phyloP scores from a whole-genome alignment of 108 stramenopile species.

The Cyclotella atomus region DNA sequence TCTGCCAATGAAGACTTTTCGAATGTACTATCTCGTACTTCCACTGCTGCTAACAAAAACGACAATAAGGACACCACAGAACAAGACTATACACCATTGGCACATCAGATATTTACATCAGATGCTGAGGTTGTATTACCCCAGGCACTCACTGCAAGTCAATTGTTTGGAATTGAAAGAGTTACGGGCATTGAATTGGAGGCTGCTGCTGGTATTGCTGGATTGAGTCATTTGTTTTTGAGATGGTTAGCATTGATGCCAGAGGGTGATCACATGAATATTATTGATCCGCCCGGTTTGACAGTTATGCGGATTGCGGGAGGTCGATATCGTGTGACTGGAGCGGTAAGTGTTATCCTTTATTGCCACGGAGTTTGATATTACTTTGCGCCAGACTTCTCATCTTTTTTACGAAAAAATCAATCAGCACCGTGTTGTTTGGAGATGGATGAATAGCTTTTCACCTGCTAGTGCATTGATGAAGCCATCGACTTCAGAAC shows the following conservation, averaged over 20 bases:
- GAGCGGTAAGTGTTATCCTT: slow-evolving; percentile 38
- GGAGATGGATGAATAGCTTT: slow-evolving; percentile 94
- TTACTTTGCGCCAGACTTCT: no score
- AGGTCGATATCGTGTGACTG: slow-evolving; percentile 87
- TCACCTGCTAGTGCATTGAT: slow-evolving; percentile 38
- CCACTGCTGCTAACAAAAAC: not conserved
- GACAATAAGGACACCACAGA: slow-evolving; percentile 38
- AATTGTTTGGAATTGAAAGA: slow-evolving; percentile 88
- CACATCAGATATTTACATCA: slow-evolving; percentile 82
- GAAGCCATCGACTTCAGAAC: not conserved
- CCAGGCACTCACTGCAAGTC: slow-evolving; percentile 83
- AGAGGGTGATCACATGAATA: slow-evolving; percentile 86
- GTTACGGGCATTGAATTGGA: slow-evolving; percentile 86
- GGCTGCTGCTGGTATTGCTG: slow-evolving; percentile 82
- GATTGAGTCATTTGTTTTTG: slow-evolving; percentile 78
- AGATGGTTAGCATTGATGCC: slow-evolving; percentile 92
- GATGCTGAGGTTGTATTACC: slow-evolving; percentile 90
- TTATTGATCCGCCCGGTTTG: slow-evolving; percentile 87
- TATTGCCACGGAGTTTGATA: no score
- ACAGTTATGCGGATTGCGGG: slow-evolving; percentile 91
- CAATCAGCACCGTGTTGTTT: slow-evolving; percentile 74
- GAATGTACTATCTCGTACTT: slow-evolving; percentile 6
- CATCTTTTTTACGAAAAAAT: no score
- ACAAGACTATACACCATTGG: slow-evolving; percentile 55
- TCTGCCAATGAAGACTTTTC: slow-evolving; percentile 17